Evolutionary conservation across 225 moss, liverwort and hornwort species (phyloP), one percentile per base, ranked within the genome.

Genomic region (Marchantia polymorpha): DNA sequence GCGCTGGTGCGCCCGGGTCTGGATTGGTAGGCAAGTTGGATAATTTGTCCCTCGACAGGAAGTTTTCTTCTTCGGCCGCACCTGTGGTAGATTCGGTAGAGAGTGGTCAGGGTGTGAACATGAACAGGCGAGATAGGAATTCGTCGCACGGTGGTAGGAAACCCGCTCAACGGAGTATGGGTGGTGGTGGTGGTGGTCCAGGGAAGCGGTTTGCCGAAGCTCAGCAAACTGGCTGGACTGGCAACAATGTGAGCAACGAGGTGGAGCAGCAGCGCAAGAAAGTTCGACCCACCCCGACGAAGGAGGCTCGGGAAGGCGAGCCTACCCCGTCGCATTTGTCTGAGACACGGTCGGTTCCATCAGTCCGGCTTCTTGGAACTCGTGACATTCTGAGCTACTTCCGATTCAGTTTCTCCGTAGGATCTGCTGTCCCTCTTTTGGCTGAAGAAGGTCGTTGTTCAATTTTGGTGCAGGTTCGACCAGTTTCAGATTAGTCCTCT

Each of bases 271-370:
- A 87, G 55, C 90, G 88, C 59, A 95, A 93, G 87, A 93, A 92
- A 80, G 79, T 79, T 31, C 74, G 79, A 29, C 81, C 78, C 66
- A 72, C 75, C 30, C 66, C 81, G 14, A 66, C 67, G 0, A 91
- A 88, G 76, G 88, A 86, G 67, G 83, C 86, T 15, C 47, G 54
- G 26, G 86, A 85, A 53, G 90, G 87, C 71, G 88, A 84, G 77
- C 78, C 89, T 80, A 27, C 73, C 60, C 87, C 82, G 47, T 91
- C 97, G 39, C 89, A 99, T 77, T 85, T 99, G 77, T 91, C 93
- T 73, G 78, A 75, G 29, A 83, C 88, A 63, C 86, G 97, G 93
- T 94, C 71, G 31, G 84, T 70, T 31, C 20, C 31, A 26, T 64
- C 11, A 31, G 19, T 12, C 56, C n/a, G 27, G 6, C 2, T 4